Conservation (phyloP, 176 grass and related monocot species). For the Cenchrus fungigraminus region DNA sequence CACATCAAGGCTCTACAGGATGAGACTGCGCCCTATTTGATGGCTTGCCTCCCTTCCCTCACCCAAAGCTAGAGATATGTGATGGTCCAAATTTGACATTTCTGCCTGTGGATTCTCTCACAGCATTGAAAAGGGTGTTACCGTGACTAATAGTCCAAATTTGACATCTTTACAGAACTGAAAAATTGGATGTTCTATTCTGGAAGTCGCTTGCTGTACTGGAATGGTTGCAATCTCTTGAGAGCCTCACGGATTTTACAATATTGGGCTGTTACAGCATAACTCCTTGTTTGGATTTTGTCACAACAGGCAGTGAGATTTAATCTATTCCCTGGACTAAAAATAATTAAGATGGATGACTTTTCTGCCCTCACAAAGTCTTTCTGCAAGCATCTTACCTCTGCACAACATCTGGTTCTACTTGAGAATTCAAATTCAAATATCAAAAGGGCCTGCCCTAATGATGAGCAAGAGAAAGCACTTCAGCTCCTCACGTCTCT, state of each 20-base stretch:
- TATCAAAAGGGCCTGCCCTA: too few species aligned
- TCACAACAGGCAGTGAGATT: too few species aligned
- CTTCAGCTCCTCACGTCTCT: constrained; percentile 36
- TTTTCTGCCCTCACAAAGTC: background rate
- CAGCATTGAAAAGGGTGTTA: too few species aligned
- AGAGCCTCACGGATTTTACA: background rate
- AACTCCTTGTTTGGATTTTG: too few species aligned
- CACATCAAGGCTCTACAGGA: background rate
- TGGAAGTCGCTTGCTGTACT: background rate
- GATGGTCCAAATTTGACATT: background rate
- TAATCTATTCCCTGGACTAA: too few species aligned
- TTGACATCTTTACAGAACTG: constrained; percentile 13
- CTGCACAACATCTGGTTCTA: background rate
- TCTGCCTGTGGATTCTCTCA: background rate
- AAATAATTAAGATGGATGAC: background rate
- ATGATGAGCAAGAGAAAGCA: background rate
- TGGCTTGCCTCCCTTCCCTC: background rate
- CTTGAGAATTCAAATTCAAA: too few species aligned
- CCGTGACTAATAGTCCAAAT: background rate
- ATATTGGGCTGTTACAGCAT: background rate
- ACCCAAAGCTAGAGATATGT: background rate
- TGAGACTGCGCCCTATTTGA: background rate
- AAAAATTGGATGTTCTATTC: background rate
- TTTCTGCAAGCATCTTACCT: constrained; percentile 33
- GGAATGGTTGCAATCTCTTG: background rate